A percentile compares a stretch with the other conserved stretches of the same genome.
Conservation (phyloP, 495 filamentous ascomycete genomes). For the Neurospora discreta region DNA sequence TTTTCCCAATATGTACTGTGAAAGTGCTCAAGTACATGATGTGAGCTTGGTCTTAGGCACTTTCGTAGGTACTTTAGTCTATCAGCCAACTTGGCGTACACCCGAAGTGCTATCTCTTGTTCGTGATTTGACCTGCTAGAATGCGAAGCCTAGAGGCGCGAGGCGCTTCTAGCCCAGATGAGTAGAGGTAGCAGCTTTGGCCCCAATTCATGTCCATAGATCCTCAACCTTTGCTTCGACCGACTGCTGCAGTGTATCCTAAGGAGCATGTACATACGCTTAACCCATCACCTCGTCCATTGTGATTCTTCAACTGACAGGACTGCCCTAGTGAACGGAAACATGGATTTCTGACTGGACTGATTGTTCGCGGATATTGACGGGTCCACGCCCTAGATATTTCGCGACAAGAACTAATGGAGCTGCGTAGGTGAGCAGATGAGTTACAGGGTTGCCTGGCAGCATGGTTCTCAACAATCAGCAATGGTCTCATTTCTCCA, state of each 20-base stretch:
- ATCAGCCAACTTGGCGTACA: too few species aligned
- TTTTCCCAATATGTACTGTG: too few species aligned
- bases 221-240: neutral
- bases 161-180: too few species aligned
- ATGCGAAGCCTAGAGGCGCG: too few species aligned
- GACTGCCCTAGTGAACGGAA: neutral
- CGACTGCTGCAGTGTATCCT: neutral
- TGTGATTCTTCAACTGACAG: neutral
- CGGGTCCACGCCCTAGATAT: neutral
- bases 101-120: too few species aligned
- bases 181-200: neutral
- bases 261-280: neutral
- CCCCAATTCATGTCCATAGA: neutral
- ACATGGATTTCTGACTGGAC: neutral
- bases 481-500: neutral
- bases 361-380: neutral
- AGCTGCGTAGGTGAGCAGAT: neutral
- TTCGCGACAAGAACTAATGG: neutral
- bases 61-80: too few species aligned
- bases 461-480: neutral
- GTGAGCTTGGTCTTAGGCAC: too few species aligned
- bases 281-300: neutral
- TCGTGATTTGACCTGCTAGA: too few species aligned
- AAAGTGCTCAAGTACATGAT: too few species aligned
- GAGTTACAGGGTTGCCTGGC: neutral